These are phyloP conservation scores for Ceratocystis papillata DNA, from an alignment of 2,329 filamentous ascomycete species.

Conservation along the genomic window DNA sequence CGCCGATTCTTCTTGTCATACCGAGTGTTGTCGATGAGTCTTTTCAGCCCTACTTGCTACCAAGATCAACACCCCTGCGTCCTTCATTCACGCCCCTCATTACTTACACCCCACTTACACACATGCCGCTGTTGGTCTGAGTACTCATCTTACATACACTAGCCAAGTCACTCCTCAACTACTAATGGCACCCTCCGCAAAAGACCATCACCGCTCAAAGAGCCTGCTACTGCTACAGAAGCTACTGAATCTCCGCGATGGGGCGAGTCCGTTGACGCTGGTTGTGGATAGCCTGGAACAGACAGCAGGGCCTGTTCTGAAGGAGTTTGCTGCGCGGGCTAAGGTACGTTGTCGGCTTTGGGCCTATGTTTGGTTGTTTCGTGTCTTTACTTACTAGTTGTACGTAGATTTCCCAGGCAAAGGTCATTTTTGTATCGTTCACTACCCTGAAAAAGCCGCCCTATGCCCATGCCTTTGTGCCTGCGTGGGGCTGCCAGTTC, in stretches of 20 bases:
- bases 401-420: conserved; percentile 45
- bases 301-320: conserved; percentile 55
- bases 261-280: conserved; percentile 75
- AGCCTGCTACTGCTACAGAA: conserved; percentile 75
- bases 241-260: conserved; percentile 65
- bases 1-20: conserved; percentile 2
- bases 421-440: conserved; percentile 68
- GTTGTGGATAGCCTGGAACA: conserved; percentile 80
- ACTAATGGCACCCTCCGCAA: conserved; percentile 45
- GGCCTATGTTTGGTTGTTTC: neutral
- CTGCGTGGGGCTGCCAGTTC: conserved; percentile 49
- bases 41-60: neutral
- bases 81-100: neutral
- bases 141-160: neutral
- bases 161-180: no score
- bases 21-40: neutral
- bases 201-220: conserved; percentile 66
- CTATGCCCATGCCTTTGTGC: conserved; percentile 57
- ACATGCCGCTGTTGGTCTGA: neutral
- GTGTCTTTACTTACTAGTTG: neutral
- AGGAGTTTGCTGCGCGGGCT: conserved; percentile 64
- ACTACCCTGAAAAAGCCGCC: conserved; percentile 56
- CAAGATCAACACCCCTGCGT: neutral
- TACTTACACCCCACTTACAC: neutral
- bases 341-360: conserved; percentile 43